Percentiles rank a stretch among this genome's conserved stretches.
phyloP scores from a whole-genome alignment of 2,329 filamentous ascomycete genomes.

The Pseudophaeomoniella oleicola region DNA sequence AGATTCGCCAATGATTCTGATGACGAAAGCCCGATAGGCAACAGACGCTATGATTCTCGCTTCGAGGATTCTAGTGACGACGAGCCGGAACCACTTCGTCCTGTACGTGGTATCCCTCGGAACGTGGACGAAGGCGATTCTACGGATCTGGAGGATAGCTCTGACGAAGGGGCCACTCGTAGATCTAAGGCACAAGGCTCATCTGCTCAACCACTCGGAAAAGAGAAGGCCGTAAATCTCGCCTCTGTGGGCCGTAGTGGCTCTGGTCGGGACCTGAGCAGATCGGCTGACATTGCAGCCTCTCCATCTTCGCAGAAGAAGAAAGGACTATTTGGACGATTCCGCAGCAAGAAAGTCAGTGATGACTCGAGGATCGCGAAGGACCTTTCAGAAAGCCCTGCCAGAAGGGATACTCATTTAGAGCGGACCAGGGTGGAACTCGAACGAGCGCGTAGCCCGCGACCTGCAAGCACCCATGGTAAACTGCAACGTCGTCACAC shows the following conservation, averaged over 20 bases:
- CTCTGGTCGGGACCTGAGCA: conserved; percentile 16
- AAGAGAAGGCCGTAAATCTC: conserved; percentile 7
- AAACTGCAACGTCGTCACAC: conserved; percentile 34
- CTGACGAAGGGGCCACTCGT: conserved; percentile 23
- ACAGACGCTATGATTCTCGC: conserved; percentile 36
- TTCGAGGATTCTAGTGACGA: conserved; percentile 65
- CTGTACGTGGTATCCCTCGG: conserved; percentile 46
- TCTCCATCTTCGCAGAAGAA: conserved; percentile 17
- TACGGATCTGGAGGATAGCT: conserved; percentile 46
- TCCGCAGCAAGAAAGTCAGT: conserved; percentile 51
- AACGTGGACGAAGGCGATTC: conserved; percentile 47
- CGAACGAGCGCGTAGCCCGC: conserved; percentile 5
- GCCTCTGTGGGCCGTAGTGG: conserved; percentile 17
- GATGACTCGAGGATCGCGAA: conserved; percentile 20
- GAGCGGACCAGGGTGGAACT: conserved; percentile 32
- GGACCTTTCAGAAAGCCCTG: conserved; percentile 18
- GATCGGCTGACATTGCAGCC: conserved; percentile 2
- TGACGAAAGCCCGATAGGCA: conserved; percentile 38
- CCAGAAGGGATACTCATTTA: conserved; percentile 46
- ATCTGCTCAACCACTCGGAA: conserved; percentile 7
- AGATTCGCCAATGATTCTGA: conserved; percentile 46
- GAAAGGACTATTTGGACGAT: conserved; percentile 28
- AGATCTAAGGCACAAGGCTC: conserved; percentile 5
- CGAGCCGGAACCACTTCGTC: conserved; percentile 39
- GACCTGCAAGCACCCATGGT: conserved; percentile 15